Base-by-base conservation (phyloP, 1,139 yeast species). In the Hanseniaspora gamundiae region DNA sequence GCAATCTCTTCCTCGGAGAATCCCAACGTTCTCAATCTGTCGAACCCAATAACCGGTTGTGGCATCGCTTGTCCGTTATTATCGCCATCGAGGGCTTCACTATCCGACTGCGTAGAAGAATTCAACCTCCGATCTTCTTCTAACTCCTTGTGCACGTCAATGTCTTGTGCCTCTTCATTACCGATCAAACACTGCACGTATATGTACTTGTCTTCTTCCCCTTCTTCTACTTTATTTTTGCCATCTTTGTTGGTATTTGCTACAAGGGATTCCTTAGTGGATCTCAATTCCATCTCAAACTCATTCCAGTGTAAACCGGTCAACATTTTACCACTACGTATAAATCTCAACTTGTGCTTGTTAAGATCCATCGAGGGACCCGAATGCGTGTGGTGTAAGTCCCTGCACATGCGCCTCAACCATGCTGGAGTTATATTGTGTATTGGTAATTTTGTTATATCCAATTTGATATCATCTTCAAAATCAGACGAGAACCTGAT, bases 1-100 rank as follows among this genome's bases (percentile, higher is more conserved):
- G 69, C 68, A 26, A 87, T 76, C 53, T 87, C 96, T 45, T 76
- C 81, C 39, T 75, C 82, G 4, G 82, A 72, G 58, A 87, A 85
- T 8, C 96, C 96, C 43, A 88, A 91, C 39, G 76, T 76, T 27
- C 88, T 69, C 46, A 87, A 68, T 41, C 95, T 65, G 61, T 87
- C 95, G 60, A 87, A 85, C 2, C 96, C 96, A 17, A 33, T 33
- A 9, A 33, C 36, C 4, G 36, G 36, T 19, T 19, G 24, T 8
- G 36, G 14, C 2, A 11, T 11, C 4, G 20, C 36, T 10, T 9
- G 10, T 9, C 13, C 36, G 16, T 7, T n/a, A n/a, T n/a, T n/a
- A n/a, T n/a, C 13, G 20, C 36, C 36, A 19, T 9, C n/a, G 13
- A 3, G 22, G 21, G 13, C 11, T 4, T 30, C 36, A 7, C 24